Conservation (phyloP, 202 grass and related monocot species). For the Dendrocalamus latiflorus region DNA sequence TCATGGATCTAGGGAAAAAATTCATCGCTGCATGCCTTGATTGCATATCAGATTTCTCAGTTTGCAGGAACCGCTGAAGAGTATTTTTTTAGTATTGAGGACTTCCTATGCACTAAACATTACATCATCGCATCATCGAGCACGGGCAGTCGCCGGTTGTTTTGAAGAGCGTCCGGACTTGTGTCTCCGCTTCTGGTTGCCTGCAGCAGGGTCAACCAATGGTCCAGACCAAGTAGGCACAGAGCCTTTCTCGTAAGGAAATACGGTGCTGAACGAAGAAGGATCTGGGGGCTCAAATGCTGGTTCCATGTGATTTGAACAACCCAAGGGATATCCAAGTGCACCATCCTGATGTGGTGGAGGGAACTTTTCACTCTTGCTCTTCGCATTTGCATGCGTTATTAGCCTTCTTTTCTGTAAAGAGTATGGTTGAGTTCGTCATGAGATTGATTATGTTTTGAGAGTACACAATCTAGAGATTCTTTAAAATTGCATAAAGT, state of each 20-base stretch:
- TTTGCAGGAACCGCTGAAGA: conserved; percentile 4
- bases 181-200: conserved; percentile 66
- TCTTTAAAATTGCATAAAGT: not conserved
- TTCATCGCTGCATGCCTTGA: conserved; percentile 25
- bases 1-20: conserved; percentile 36
- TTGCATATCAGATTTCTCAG: conserved; percentile 18
- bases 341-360: conserved; percentile 82
- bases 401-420: conserved; percentile 76
- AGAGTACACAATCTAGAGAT: not conserved
- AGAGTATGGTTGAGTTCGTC: not conserved
- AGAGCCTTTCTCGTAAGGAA: conserved; percentile 55
- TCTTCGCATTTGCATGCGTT: conserved; percentile 81
- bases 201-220: conserved; percentile 50
- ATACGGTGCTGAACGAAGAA: conserved; percentile 78
- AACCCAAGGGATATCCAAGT: conserved; percentile 72
- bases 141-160: conserved; percentile 64
- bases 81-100: conserved; percentile 3
- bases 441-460: not conserved
- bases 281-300: conserved; percentile 63
- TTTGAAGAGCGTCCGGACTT: conserved; percentile 66
- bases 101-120: conserved; percentile 39
- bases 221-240: conserved; percentile 82
- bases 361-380: conserved; percentile 95
- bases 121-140: conserved; percentile 41
- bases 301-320: conserved; percentile 76